Conservation (phyloP, 768 basidiomycete species). For the Serendipita vermifera region DNA sequence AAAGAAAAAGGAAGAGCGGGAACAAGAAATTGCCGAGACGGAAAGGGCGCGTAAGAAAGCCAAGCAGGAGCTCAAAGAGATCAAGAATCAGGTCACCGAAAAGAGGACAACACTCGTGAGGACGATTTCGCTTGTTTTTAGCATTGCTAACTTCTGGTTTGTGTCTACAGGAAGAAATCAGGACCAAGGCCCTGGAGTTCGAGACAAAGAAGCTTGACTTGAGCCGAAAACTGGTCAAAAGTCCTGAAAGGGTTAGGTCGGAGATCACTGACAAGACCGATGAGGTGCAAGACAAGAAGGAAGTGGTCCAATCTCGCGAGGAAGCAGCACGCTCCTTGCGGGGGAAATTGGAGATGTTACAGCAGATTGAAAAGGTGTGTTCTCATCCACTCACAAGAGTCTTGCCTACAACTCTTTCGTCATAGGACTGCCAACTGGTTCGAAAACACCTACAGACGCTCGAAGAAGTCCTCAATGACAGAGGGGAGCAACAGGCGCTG, state of each 20-base stretch:
- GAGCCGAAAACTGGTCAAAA: neutral
- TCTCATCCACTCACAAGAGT: neutral
- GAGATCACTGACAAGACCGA: neutral
- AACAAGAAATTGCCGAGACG: neutral
- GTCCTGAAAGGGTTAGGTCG: neutral
- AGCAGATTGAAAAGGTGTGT: constrained; percentile 4
- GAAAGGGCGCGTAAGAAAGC: neutral
- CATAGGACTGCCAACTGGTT: neutral
- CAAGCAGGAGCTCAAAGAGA: constrained; percentile 2
- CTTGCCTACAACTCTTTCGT: too few relatives aligned
- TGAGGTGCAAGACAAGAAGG: neutral
- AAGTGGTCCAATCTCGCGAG: neutral
- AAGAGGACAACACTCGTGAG: neutral
- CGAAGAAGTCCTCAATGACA: neutral
- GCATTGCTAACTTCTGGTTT: too few relatives aligned
- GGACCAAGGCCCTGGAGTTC: neutral
- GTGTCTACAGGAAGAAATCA: neutral
- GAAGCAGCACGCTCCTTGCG: neutral
- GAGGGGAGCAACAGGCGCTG: neutral
- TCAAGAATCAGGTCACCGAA: neutral
- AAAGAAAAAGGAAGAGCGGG: neutral
- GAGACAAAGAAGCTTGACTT: neutral
- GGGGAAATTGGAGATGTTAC: neutral
- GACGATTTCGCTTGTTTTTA: neutral
- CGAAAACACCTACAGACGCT: neutral